These are phyloP conservation scores for Clonostachys sp. DNA, from an alignment of 2,329 filamentous ascomycete genomes.

Conservation along the genomic window DNA sequence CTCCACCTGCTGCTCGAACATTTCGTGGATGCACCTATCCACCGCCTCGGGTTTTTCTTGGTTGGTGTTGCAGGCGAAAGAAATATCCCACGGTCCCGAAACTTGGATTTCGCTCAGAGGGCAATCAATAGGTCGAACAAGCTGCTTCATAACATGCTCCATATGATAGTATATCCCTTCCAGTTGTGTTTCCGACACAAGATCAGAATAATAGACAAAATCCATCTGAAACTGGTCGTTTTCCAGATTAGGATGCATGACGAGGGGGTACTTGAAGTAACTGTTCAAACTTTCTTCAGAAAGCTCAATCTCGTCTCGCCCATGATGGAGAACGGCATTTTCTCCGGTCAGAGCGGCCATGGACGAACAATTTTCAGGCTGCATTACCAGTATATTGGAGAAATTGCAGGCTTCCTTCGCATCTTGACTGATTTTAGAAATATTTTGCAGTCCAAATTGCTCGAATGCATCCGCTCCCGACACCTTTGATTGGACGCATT, in stretches of 20 bases:
- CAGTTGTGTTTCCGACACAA: background rate
- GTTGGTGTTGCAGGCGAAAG: background rate
- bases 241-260: background rate
- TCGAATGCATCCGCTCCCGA: conserved; percentile 6
- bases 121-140: background rate
- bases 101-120: background rate
- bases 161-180: background rate
- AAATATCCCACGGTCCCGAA: background rate
- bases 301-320: background rate
- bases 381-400: conserved; percentile 7
- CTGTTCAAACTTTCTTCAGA: background rate
- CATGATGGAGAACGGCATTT: background rate
- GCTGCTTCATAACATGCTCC: background rate
- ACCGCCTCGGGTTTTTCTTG: background rate
- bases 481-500: conserved; percentile 3
- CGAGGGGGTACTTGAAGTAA: conserved; percentile 2
- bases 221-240: background rate
- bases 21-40: background rate
- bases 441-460: conserved; percentile 11
- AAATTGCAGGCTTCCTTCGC: conserved; percentile 7
- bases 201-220: conserved; percentile 1
- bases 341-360: background rate
- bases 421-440: conserved; percentile 5
- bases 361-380: background rate
- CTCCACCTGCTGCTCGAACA: background rate